Percentiles rank a stretch among this genome's conserved stretches.
Evolutionary conservation across 345 rosid genomes (phyloP).

Genomic region (Hibiscus trionum): DNA sequence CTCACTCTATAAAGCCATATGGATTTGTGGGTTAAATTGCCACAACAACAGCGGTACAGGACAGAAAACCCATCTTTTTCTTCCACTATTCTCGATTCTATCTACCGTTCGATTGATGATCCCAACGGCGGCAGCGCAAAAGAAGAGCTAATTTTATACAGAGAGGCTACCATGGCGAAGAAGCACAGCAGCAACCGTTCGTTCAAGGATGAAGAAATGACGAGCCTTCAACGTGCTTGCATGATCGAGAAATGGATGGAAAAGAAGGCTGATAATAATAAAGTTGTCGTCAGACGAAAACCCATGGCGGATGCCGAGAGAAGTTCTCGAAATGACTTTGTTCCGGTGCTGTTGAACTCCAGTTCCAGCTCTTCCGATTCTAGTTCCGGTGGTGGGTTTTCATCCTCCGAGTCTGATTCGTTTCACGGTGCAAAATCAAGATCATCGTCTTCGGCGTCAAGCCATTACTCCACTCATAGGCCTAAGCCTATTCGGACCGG

Average conservation of each 20-base stretch:
- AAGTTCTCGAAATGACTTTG: slow-evolving; percentile 14
- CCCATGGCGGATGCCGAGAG: slow-evolving; percentile 37
- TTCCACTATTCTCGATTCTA: slow-evolving; percentile 65
- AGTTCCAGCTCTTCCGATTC: slow-evolving; percentile 76
- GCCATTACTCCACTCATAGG: slow-evolving; percentile 23
- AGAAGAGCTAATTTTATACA: slow-evolving; percentile 23
- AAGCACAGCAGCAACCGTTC: background rate
- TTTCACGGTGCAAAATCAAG: slow-evolving; percentile 25
- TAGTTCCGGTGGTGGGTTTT: slow-evolving; percentile 51
- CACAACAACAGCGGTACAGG: slow-evolving; percentile 26
- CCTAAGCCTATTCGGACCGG: slow-evolving; percentile 56
- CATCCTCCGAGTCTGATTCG: slow-evolving; percentile 78
- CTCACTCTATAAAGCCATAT: slow-evolving; percentile 30
- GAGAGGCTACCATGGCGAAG: slow-evolving; percentile 20
- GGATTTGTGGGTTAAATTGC: slow-evolving; percentile 38
- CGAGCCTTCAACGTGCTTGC: slow-evolving; percentile 21
- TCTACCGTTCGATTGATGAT: slow-evolving; percentile 76
- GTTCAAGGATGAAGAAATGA: slow-evolving; percentile 7
- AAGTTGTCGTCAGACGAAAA: slow-evolving; percentile 28
- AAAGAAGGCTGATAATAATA: slow-evolving; percentile 21
- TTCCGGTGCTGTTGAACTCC: slow-evolving; percentile 39
- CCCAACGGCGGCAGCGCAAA: slow-evolving; percentile 18
- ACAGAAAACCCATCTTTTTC: slow-evolving; percentile 67
- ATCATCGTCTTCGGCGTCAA: slow-evolving; percentile 23
- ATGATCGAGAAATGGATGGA: slow-evolving; percentile 47